Conservation (phyloP, 1,284 basidiomycete genomes). For the Cutaneotrichosporon dermatis region DNA sequence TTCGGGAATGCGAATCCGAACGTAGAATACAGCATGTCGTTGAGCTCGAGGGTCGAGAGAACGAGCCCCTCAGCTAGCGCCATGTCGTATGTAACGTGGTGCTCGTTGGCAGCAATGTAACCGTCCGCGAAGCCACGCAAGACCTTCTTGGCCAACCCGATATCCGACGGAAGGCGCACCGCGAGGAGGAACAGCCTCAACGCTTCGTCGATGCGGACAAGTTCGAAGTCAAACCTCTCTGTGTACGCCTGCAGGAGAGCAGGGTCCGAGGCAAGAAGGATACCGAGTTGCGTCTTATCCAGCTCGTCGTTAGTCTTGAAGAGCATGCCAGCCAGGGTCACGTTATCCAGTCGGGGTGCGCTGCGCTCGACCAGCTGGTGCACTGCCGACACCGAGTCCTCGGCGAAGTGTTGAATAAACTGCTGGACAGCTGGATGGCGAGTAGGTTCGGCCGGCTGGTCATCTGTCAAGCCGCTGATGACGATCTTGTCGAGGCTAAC, state of each 20-base stretch:
- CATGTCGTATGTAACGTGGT: constrained; percentile 68
- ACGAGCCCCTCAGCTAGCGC: constrained; percentile 73
- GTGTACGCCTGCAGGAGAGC: constrained; percentile 75
- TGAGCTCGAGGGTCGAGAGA: constrained; percentile 69
- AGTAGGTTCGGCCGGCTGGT: constrained; percentile 26
- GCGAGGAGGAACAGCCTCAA: constrained; percentile 82
- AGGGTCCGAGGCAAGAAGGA: constrained; percentile 72
- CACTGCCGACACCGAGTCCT: constrained; percentile 67
- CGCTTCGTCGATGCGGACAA: constrained; percentile 80
- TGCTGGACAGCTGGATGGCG: constrained; percentile 61
- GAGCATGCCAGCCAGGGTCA: constrained; percentile 70
- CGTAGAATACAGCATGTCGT: constrained; percentile 44
- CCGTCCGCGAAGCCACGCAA: constrained; percentile 69
- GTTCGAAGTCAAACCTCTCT: constrained; percentile 76
- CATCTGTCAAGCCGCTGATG: constrained; percentile 33
- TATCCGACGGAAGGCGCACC: constrained; percentile 62
- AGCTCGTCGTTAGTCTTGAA: constrained; percentile 74
- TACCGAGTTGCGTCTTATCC: constrained; percentile 75
- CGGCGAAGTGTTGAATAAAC: constrained; percentile 70
- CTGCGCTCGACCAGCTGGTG: constrained; percentile 57
- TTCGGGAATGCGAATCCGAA: constrained; percentile 59
- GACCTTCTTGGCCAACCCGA: constrained; percentile 56
- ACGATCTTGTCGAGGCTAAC: constrained; percentile 63
- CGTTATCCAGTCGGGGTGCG: constrained; percentile 57
- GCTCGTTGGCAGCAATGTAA: constrained; percentile 86